Percentiles rank a stretch among this genome's conserved stretches.
Conservation (phyloP, 108 stramenopile genomes). For the Cyclostephanos invisitatus region DNA sequence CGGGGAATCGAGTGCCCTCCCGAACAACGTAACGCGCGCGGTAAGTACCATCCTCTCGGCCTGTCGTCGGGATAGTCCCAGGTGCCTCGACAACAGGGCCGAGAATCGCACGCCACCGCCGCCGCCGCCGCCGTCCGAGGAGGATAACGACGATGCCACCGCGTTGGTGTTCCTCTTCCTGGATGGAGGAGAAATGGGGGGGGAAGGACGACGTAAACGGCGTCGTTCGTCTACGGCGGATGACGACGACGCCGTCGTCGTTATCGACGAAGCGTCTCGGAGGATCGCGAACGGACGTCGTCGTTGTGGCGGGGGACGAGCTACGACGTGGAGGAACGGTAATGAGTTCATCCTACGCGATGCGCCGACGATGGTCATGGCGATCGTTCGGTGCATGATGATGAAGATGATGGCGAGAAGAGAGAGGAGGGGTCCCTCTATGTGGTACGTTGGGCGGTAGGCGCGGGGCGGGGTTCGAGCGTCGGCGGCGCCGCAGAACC, state of each 20-base stretch:
- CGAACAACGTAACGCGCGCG: slow-evolving; percentile 67
- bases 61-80: slow-evolving; percentile 53
- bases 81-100: slow-evolving; percentile 35
- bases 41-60: slow-evolving; percentile 64
- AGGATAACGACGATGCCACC: background rate
- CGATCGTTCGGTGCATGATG: background rate
- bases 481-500: too few relatives aligned
- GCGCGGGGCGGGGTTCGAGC: too few relatives aligned
- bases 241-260: too few relatives aligned
- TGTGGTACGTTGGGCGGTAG: too few relatives aligned
- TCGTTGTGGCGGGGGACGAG: background rate
- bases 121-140: background rate
- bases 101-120: slow-evolving; percentile 32
- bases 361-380: background rate
- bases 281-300: background rate
- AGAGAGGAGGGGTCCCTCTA: too few relatives aligned
- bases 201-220: too few relatives aligned
- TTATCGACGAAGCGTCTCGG: background rate
- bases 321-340: background rate
- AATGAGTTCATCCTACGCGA: background rate
- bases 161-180: background rate
- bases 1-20: slow-evolving; percentile 51
- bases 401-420: too few relatives aligned
- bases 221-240: too few relatives aligned
- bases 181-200: background rate